phyloP scores from a whole-genome alignment of 768 basidiomycete genomes.

The Strobilomyces confusus region DNA sequence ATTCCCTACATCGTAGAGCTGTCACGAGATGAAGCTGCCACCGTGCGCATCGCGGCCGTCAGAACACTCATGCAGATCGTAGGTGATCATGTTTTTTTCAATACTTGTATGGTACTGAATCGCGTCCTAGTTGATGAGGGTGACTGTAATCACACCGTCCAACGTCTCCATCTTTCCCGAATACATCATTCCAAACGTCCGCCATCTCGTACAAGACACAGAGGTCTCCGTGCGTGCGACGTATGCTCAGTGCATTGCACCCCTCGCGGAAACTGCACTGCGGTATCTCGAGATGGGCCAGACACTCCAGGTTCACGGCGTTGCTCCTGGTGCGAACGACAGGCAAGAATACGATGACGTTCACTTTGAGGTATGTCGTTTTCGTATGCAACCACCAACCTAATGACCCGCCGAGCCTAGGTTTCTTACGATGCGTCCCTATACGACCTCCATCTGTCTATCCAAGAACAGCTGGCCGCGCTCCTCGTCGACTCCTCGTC shows the following conservation, averaged over 20 bases:
- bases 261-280: constrained; percentile 81
- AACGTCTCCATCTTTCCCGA: constrained; percentile 82
- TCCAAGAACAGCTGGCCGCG: constrained; percentile 83
- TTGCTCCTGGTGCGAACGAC: constrained; percentile 45
- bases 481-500: constrained; percentile 87
- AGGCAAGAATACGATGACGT: constrained; percentile 72
- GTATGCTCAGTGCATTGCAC: constrained; percentile 82
- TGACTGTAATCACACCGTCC: constrained; percentile 64
- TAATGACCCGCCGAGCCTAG: constrained; percentile 37
- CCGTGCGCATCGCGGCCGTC: constrained; percentile 77
- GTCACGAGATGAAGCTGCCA: constrained; percentile 77
- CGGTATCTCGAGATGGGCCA: constrained; percentile 93
- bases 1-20: constrained; percentile 90
- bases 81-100: constrained; percentile 28
- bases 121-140: constrained; percentile 50
- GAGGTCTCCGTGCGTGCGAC: constrained; percentile 80
- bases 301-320: constrained; percentile 78
- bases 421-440: constrained; percentile 87
- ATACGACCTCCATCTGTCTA: constrained; percentile 76
- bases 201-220: constrained; percentile 75
- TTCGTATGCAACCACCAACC: neutral
- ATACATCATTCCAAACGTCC: constrained; percentile 90
- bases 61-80: constrained; percentile 82
- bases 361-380: constrained; percentile 65
- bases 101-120: constrained; percentile 13